phyloP scores from a whole-genome alignment of 2,329 filamentous ascomycete species.

The Knufia fluminis region DNA sequence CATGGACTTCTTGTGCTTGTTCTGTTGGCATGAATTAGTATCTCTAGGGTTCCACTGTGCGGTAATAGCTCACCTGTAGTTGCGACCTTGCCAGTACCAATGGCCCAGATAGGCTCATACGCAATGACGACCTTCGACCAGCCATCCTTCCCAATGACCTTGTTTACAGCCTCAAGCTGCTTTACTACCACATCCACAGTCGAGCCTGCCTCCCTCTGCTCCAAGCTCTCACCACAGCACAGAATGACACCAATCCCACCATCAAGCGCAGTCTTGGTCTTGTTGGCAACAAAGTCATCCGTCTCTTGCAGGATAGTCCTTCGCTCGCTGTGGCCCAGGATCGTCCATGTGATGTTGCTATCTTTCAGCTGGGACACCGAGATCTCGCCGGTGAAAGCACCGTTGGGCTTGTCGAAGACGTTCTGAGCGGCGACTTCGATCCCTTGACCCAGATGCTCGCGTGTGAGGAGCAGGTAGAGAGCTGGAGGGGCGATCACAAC shows the following conservation, averaged over 20 bases:
- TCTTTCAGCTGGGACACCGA: constrained; percentile 86
- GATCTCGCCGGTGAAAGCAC: constrained; percentile 95
- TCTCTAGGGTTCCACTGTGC: background rate
- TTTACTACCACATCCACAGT: constrained; percentile 56
- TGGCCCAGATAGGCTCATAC: constrained; percentile 95
- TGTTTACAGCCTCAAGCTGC: constrained; percentile 74
- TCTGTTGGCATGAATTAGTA: constrained; percentile 35
- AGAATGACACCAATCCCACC: constrained; percentile 85
- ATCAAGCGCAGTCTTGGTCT: constrained; percentile 88
- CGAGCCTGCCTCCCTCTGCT: constrained; percentile 37
- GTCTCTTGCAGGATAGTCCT: constrained; percentile 80
- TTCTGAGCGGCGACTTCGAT: constrained; percentile 92
- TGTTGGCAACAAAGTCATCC: constrained; percentile 76
- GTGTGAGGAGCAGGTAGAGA: constrained; percentile 81
- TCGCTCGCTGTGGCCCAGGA: constrained; percentile 92
- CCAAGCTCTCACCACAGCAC: constrained; percentile 92
- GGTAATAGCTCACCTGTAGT: constrained; percentile 38
- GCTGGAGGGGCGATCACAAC: constrained; percentile 87
- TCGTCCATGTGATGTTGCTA: constrained; percentile 75
- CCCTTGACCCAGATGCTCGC: constrained; percentile 63
- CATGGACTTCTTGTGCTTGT: constrained; percentile 91
- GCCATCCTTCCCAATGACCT: constrained; percentile 58
- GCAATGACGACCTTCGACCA: constrained; percentile 94
- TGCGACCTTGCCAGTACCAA: constrained; percentile 88
- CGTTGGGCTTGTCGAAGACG: constrained; percentile 93